Evolutionary conservation across 345 rosid species (phyloP), one percentile per base, ranked within the genome.

Genomic region (Jatropha curcas): DNA sequence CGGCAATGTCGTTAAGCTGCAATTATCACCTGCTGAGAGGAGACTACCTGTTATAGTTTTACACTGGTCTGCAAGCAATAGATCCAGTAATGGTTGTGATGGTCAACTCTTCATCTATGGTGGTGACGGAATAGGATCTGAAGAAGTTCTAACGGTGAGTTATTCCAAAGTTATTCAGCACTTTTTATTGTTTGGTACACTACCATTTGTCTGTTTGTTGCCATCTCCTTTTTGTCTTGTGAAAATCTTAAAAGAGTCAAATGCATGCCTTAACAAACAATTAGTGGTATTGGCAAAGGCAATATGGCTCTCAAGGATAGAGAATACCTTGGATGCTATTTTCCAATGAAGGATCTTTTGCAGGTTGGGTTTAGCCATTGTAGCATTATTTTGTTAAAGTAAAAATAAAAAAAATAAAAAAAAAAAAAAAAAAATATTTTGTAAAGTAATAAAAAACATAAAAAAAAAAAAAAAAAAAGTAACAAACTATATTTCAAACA

Each of bases 101-200:
- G 90, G 97, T 76, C 89, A 80, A 51, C 88, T 93, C 73, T 89
- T 89, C 81, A 84, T 91, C 43, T 91, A 87, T 82, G 97, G 98
- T 46, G 97, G 97, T 66, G 96, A 87, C 82, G 86, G 86, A 78
- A 82, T 90, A 64, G 98, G 98, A 71, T 86, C 92, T 64, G 88
- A 89, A 53, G 97, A 89, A 90, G 95, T 88, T 78, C 82, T 90
- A 25, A 87, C 91, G 78, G 97, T 93, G 57, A 77, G 87, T 56
- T 76, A 53, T 65, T 71, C 69, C 68, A 59, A 28, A 25, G 28
- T 51, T 33, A 51, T 19, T 75, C 6, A 13, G 2, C 45, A 17
- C 7, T 37, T 20, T 66, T 31, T 19, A 24, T 71, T 58, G 6
- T 39, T 48, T 46, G 70, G 50, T 11, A 4, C 17, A 63, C 27